Evolutionary conservation across 305 asterid genomes (phyloP).

Genomic region (Stenogyne calaminthoides): DNA sequence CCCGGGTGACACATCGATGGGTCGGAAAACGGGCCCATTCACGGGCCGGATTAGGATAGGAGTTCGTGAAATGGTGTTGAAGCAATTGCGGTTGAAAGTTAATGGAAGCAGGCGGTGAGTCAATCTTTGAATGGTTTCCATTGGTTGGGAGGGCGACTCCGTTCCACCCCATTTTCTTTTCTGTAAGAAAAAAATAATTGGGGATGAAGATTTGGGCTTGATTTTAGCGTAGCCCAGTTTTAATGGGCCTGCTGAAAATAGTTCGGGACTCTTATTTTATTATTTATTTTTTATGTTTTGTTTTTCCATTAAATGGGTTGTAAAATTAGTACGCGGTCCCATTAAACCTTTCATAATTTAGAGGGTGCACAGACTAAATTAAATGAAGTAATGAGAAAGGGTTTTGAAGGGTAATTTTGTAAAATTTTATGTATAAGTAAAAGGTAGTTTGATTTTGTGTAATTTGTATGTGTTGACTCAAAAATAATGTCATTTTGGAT

Average conservation of each 20-base stretch:
- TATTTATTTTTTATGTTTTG: too few species aligned
- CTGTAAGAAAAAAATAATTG: background rate
- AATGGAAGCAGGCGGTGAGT: constrained; percentile 42
- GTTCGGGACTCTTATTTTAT: too few species aligned
- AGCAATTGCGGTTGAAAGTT: constrained; percentile 35
- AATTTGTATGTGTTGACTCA: too few species aligned
- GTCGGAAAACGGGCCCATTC: constrained; percentile 30
- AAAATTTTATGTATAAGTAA: too few species aligned
- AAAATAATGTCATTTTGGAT: too few species aligned
- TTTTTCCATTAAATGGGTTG: too few species aligned
- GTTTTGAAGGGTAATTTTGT: too few species aligned
- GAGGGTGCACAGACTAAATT: too few species aligned
- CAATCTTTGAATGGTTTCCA: constrained; percentile 63
- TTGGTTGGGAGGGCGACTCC: constrained; percentile 11
- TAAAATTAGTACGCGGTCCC: too few species aligned
- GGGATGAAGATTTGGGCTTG: constrained; percentile 13
- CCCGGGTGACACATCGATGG: constrained; percentile 16
- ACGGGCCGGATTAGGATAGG: constrained; percentile 42
- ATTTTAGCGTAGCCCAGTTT: background rate
- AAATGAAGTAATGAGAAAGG: too few species aligned
- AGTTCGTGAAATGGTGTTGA: constrained; percentile 32
- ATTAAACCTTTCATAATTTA: too few species aligned
- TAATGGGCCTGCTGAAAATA: background rate
- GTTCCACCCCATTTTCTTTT: background rate
- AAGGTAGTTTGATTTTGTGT: too few species aligned